These are phyloP conservation scores for Hippophae gyantsensis DNA, from an alignment of 306 rosid species.

Conservation along the genomic window DNA sequence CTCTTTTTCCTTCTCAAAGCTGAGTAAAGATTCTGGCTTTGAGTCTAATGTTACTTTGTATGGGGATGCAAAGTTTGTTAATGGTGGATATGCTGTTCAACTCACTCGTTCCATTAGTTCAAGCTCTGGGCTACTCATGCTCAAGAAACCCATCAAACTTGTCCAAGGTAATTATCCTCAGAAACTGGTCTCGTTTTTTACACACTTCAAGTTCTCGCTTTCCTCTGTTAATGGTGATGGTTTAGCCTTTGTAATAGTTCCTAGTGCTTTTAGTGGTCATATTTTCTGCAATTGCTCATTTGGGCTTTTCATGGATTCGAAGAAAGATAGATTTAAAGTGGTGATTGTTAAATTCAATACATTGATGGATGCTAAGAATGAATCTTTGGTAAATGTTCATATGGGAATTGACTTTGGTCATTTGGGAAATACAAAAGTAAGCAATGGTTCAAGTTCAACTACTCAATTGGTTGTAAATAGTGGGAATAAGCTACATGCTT, in stretches of 20 bases:
- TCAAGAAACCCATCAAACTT: constrained; percentile 62
- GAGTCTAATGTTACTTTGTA: constrained; percentile 43
- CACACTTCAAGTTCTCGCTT: constrained; percentile 55
- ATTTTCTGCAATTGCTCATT: constrained; percentile 36
- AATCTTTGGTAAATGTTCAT: constrained; percentile 28
- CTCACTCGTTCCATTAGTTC: constrained; percentile 41
- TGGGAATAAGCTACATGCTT: constrained; percentile 42
- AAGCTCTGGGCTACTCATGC: constrained; percentile 41
- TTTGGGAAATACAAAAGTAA: constrained; percentile 27
- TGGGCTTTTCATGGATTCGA: constrained; percentile 34
- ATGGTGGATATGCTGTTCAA: constrained; percentile 45
- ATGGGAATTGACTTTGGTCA: constrained; percentile 51
- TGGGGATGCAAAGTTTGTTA: constrained; percentile 56
- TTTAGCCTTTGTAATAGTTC: constrained; percentile 61
- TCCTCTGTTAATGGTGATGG: constrained; percentile 43
- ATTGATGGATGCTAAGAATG: constrained; percentile 27
- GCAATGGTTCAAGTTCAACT: constrained; percentile 28
- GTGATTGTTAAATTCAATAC: constrained; percentile 39
- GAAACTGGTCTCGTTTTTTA: constrained; percentile 54
- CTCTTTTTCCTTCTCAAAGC: constrained; percentile 51
- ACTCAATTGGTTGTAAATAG: constrained; percentile 24
- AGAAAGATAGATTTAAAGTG: constrained; percentile 22
- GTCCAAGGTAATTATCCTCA: constrained; percentile 35
- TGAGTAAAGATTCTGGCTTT: constrained; percentile 44
- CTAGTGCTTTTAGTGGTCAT: constrained; percentile 40